These are phyloP conservation scores for Priceomyces fermenticarens DNA, from an alignment of 805 yeast genomes.

Conservation along the genomic window DNA sequence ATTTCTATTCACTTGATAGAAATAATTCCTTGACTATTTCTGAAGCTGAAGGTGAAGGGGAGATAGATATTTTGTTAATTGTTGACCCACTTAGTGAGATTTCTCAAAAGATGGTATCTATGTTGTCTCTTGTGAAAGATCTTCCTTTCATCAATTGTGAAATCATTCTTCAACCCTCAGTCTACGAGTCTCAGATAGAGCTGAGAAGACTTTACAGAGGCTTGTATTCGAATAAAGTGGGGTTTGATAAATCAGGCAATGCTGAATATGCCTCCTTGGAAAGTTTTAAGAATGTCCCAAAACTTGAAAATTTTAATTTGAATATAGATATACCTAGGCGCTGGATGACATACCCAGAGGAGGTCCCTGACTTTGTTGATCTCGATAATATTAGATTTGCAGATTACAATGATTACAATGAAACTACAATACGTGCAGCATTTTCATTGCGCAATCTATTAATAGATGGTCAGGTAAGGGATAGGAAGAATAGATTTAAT, in stretches of 20 bases:
- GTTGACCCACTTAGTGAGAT: constrained; percentile 71
- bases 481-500: constrained; percentile 29
- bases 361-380: constrained; percentile 43
- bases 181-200: constrained; percentile 31
- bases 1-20: constrained; percentile 33
- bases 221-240: constrained; percentile 25
- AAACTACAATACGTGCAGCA: constrained; percentile 37
- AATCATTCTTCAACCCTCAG: constrained; percentile 58
- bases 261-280: constrained; percentile 13
- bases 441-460: constrained; percentile 54
- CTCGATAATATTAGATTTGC: constrained; percentile 56
- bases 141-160: constrained; percentile 51
- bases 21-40: constrained; percentile 24
- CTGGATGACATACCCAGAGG: constrained; percentile 63
- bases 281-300: constrained; percentile 48
- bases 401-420: constrained; percentile 23
- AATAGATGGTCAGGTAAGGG: constrained; percentile 69
- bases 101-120: constrained; percentile 59
- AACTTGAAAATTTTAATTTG: constrained; percentile 42
- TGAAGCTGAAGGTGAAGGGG: constrained; percentile 21
- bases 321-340: constrained; percentile 60
- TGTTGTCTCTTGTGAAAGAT: constrained; percentile 38
- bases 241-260: constrained; percentile 26
- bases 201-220: constrained; percentile 60
- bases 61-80: constrained; percentile 55